Base-by-base conservation (phyloP, 208 protist species). In the Strigomonas galati region DNA sequence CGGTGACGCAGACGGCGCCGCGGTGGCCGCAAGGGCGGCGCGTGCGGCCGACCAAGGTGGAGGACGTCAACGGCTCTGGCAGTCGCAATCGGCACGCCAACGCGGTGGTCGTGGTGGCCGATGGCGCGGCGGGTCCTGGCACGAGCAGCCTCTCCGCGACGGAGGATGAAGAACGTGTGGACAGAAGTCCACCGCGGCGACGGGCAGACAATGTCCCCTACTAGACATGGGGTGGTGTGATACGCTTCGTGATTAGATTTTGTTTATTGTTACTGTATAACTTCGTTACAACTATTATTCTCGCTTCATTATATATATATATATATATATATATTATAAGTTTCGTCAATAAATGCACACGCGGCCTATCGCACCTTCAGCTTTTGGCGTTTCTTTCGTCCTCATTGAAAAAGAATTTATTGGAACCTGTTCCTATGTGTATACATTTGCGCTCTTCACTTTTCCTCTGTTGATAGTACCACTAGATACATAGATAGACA, bases 371-470 rank as follows among this genome's bases (percentile, higher is more conserved):
- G n/a, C n/a, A n/a, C n/a, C n/a, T n/a, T n/a, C n/a, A n/a, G n/a
- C n/a, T n/a, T n/a, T n/a, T n/a, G n/a, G n/a, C n/a, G 23, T 30
- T 24, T 66, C 21, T 53, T 53, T 2, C 32, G 17, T 40, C 4
- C 10, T 14, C 35, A 14, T 10, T 40, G 10, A 40, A 4, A 40
- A 10, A 40, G 35, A 40, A 40, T 40, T 40, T 4, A 40, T 14
- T n/a, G n/a, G n/a, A n/a, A n/a, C n/a, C n/a, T n/a, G n/a, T n/a
- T n/a, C n/a, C n/a, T n/a, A n/a, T n/a, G n/a, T n/a, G n/a, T n/a
- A n/a, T n/a, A n/a, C n/a, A n/a, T 59, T 72, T 32, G 43, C 54
- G 24, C 40, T 65, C 46, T 57, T 48, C 28, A 40, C 24, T 61
- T 46, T 23, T 24, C 49, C 7, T 54, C 26, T 54, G 26, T 54